Evolutionary conservation across 768 basidiomycete genomes (phyloP).

Genomic region (Mycena capillaripes): DNA sequence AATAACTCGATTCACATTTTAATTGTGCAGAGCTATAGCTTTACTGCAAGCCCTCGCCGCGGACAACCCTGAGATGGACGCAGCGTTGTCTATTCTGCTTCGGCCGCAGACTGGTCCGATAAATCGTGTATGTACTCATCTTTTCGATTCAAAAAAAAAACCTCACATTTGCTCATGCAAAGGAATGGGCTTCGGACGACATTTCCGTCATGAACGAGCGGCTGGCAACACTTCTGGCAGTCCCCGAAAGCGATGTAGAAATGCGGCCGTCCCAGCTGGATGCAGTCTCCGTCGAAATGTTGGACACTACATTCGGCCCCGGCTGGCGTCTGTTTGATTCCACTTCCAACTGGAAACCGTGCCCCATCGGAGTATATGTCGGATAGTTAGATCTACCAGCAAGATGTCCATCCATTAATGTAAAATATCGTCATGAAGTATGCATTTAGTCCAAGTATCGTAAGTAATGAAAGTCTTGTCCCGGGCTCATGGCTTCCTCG

Average conservation of each 20-base stretch:
- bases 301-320: conserved; percentile 35
- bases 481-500: conserved; percentile 3
- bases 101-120: conserved; percentile 33
- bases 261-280: not conserved
- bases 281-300: not conserved
- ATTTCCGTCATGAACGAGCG: conserved; percentile 71
- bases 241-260: conserved; percentile 22
- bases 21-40: conserved; percentile 35
- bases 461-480: not conserved
- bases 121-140: conserved; percentile 36
- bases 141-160: not conserved
- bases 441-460: conserved; percentile 3
- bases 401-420: not conserved
- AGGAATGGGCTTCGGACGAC: conserved; percentile 68
- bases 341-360: conserved; percentile 68
- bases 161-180: not conserved
- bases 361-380: conserved; percentile 75
- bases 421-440: conserved; percentile 7
- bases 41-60: conserved; percentile 59
- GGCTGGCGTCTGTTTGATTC: conserved; percentile 71
- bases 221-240: conserved; percentile 52
- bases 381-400: conserved; percentile 14
- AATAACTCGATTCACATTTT: not conserved
- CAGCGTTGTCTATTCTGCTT: conserved; percentile 41
- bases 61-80: conserved; percentile 51